These are phyloP conservation scores for Ustilago bromivora DNA, from an alignment of 1,284 basidiomycete species.

Conservation along the genomic window DNA sequence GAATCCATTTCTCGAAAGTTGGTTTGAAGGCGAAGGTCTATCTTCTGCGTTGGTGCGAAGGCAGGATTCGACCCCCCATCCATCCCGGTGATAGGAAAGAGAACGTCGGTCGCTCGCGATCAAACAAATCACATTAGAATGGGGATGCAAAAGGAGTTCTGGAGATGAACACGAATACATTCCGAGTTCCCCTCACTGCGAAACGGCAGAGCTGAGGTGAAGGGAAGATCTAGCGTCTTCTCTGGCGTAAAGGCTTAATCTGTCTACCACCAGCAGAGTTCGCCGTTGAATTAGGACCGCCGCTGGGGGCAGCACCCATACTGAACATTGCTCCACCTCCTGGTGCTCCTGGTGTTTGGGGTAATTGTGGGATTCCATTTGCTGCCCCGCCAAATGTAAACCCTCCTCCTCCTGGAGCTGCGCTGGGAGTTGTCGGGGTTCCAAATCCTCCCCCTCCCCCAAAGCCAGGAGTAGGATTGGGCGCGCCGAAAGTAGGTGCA, in stretches of 20 bases:
- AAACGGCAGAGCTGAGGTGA: background rate
- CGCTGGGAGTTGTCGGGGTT: slow-evolving; percentile 6
- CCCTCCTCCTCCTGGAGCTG: slow-evolving; percentile 5
- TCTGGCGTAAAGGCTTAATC: slow-evolving; percentile 58
- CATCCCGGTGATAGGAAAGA: too few relatives aligned
- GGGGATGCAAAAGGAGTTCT: too few relatives aligned
- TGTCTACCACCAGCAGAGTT: slow-evolving; percentile 35
- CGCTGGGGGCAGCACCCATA: slow-evolving; percentile 48
- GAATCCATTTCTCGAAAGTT: too few relatives aligned
- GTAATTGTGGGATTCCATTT: slow-evolving; percentile 10
- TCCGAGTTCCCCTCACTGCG: background rate
- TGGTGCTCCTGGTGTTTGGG: slow-evolving; percentile 17
- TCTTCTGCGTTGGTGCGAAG: too few relatives aligned
- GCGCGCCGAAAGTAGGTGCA: slow-evolving; percentile 6
- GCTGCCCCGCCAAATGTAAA: background rate
- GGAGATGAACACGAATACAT: too few relatives aligned
- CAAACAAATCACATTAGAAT: too few relatives aligned
- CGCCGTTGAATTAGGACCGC: background rate
- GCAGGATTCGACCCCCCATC: too few relatives aligned
- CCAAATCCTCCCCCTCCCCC: background rate
- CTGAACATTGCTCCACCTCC: slow-evolving; percentile 43
- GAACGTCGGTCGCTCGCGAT: too few relatives aligned
- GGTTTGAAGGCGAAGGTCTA: too few relatives aligned
- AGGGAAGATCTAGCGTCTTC: slow-evolving; percentile 21
- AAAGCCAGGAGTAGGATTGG: background rate